Evolutionary conservation across 306 rosid genomes (phyloP).

Genomic region (Vachellia collinsii): DNA sequence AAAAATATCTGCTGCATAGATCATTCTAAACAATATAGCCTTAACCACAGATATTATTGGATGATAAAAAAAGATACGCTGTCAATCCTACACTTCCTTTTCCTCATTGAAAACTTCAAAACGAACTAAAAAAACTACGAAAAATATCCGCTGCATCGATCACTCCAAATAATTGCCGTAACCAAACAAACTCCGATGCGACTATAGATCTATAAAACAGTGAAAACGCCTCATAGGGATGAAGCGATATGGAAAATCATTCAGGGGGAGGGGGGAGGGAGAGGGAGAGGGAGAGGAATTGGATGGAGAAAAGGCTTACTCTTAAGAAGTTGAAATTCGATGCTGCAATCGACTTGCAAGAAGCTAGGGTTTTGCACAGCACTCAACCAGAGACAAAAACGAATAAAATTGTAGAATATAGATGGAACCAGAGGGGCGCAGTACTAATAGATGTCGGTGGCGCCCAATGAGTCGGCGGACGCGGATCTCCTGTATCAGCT

Average conservation of each 20-base stretch:
- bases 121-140: neutral
- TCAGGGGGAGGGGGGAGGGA: neutral
- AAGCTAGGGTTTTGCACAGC: slow-evolving; percentile 36
- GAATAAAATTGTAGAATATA: too few species aligned
- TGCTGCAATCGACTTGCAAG: neutral
- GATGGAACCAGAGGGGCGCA: neutral
- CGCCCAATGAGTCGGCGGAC: slow-evolving; percentile 34
- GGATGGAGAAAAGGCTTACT: slow-evolving; percentile 19
- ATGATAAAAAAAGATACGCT: neutral
- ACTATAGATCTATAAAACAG: neutral
- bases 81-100: neutral
- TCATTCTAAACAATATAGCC: neutral
- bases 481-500: too few species aligned
- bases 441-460: slow-evolving; percentile 14
- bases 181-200: neutral
- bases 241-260: neutral
- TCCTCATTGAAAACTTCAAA: neutral
- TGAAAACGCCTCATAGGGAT: neutral
- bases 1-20: neutral
- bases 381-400: neutral
- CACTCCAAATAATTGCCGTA: neutral
- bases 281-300: neutral
- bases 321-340: neutral
- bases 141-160: neutral
- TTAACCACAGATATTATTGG: neutral